Base-by-base conservation (phyloP, 306 rosid genomes). In the Prunus campanulata region DNA sequence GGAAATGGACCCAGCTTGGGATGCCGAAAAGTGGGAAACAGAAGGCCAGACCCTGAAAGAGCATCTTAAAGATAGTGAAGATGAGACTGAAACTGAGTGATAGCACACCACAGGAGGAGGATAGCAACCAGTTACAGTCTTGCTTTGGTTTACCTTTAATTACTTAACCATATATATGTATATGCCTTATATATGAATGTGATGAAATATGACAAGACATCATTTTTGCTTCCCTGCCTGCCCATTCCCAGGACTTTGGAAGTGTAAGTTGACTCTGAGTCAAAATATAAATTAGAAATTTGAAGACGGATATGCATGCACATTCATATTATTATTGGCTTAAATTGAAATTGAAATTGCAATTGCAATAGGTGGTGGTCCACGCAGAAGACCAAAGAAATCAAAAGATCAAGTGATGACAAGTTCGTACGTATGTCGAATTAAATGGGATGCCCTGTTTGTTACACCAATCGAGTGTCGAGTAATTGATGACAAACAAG, bases 1-100 rank as follows among this genome's bases (percentile, higher is more conserved):
- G 3, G 88, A 92, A 64, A 79, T 82, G 39, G 90, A 95, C 82
- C 68, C 88, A 78, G 81, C 87, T 67, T 95, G 99, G 99, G 87
- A 87, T 48, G 85, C 74, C 71, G 81, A 81, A 69, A 85, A 83
- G 66, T 89, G 93, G 92, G 92, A 87, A 83, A 63, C 61, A 42
- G 82, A 82, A 10, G 86, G 83, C 39, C 93, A 90, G 62, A 83
- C 91, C 75, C 83, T 95, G 56, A 91, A 95, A 71, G 96, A 86
- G 79, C 93, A 89, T 69, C 91, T 90, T 70, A 79, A 83, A 77
- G 97, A 89, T n/a, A 73, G 85, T 77, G 93, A 80, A 66, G 82
- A 92, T 52, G 93, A 90, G 68, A 77, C 44, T 76, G 46, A 74
- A 66, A 81, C 78, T 77, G 77, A 81, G 82, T 80, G 74, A 90